Conservation (phyloP, 176 grass and related monocot genomes). For the Ensete ventricosum region DNA sequence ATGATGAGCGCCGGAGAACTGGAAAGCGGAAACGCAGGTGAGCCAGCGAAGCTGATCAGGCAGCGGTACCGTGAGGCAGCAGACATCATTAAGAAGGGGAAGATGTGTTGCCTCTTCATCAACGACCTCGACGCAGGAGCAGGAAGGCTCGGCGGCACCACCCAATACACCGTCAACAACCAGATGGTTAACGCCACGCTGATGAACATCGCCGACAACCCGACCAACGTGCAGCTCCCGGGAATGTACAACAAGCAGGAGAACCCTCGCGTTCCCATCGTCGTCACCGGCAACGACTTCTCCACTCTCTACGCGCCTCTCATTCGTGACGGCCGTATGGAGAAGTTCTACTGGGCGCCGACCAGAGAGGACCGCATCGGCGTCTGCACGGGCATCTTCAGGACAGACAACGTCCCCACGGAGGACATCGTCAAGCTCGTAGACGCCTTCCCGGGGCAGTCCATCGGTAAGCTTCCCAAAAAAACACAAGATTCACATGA, state of each 20-base stretch:
- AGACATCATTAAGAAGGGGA: slow-evolving; percentile 19
- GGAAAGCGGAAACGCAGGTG: slow-evolving; percentile 22
- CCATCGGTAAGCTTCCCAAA: neutral
- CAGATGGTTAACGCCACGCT: slow-evolving; percentile 30
- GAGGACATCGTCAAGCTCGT: slow-evolving; percentile 21
- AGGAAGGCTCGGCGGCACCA: slow-evolving; percentile 12
- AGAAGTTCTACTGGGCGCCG: slow-evolving; percentile 23
- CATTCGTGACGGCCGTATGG: slow-evolving; percentile 21
- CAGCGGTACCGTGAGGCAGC: slow-evolving; percentile 22
- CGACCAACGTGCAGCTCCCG: slow-evolving; percentile 24
- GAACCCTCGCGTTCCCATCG: slow-evolving; percentile 17
- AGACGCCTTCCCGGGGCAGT: slow-evolving; percentile 14
- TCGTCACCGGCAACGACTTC: slow-evolving; percentile 21
- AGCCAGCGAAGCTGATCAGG: slow-evolving; percentile 21
- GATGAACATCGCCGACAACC: slow-evolving; percentile 31
- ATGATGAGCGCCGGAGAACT: slow-evolving; percentile 28
- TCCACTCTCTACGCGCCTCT: slow-evolving; percentile 24
- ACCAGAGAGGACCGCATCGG: slow-evolving; percentile 18
- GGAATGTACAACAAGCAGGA: slow-evolving; percentile 29
- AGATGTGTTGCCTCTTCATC: slow-evolving; percentile 28
- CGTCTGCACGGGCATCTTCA: slow-evolving; percentile 17
- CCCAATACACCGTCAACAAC: slow-evolving; percentile 27
- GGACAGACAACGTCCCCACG: slow-evolving; percentile 4
- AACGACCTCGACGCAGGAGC: slow-evolving; percentile 26
- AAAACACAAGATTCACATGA: neutral